Conservation (phyloP, 1,284 basidiomycete species). For the Trichosporon ovoides region DNA sequence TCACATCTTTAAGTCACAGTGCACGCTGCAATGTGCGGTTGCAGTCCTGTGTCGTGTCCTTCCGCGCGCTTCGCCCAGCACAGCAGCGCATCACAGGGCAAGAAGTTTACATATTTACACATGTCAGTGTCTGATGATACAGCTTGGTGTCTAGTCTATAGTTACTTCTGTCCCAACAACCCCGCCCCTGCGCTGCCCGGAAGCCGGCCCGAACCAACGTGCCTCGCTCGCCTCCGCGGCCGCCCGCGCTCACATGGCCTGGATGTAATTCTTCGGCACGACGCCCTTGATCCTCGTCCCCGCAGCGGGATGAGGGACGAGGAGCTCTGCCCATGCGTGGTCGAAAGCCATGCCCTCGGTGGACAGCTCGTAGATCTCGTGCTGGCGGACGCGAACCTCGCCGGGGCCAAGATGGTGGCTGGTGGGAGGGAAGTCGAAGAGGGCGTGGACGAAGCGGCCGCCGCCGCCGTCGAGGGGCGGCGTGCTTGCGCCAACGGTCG, state of each 20-base stretch:
- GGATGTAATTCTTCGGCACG: constrained; percentile 22
- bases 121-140: too few relatives aligned
- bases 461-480: constrained; percentile 19
- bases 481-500: constrained; percentile 6
- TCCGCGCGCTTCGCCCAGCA: neutral
- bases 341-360: constrained; percentile 23
- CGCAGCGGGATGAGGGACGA: constrained; percentile 14
- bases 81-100: too few relatives aligned
- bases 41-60: neutral
- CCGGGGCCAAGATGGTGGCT: constrained; percentile 12
- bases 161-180: too few relatives aligned
- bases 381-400: constrained; percentile 12
- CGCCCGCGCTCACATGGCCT: neutral
- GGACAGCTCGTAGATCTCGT: constrained; percentile 22
- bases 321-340: constrained; percentile 21
- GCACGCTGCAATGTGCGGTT: neutral
- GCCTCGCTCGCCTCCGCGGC: neutral
- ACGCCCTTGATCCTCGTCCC: constrained; percentile 10
- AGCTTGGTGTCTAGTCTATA: too few relatives aligned
- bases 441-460: constrained; percentile 14
- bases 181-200: too few relatives aligned
- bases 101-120: too few relatives aligned
- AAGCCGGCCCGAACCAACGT: too few relatives aligned
- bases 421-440: constrained; percentile 21
- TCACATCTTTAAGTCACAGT: neutral